phyloP scores from a whole-genome alignment of 768 basidiomycete genomes.

The Dioszegia hungarica region DNA sequence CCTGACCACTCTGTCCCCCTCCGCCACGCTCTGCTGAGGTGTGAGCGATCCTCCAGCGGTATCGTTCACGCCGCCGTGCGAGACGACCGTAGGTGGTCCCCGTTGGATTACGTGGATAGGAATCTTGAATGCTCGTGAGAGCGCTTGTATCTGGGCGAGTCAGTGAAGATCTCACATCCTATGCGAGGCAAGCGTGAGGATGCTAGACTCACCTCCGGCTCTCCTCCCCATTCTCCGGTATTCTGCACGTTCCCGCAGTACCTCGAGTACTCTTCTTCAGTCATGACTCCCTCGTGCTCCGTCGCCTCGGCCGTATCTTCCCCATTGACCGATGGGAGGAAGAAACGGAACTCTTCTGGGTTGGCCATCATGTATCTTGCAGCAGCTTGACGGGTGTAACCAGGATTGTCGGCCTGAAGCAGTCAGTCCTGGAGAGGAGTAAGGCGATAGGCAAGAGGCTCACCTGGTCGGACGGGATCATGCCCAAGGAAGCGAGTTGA shows the following conservation, averaged over 20 bases:
- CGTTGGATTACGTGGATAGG: slow-evolving; percentile 89
- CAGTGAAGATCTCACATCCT: not conserved
- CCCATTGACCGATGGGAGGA: slow-evolving; percentile 65
- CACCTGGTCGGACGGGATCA: slow-evolving; percentile 55
- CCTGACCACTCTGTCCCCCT: slow-evolving; percentile 54
- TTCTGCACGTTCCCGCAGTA: slow-evolving; percentile 76
- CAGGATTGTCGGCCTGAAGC: slow-evolving; percentile 19
- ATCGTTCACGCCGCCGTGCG: slow-evolving; percentile 61
- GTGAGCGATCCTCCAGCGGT: slow-evolving; percentile 40
- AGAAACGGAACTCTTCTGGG: slow-evolving; percentile 86
- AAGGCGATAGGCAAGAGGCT: not conserved
- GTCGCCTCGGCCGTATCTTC: slow-evolving; percentile 66
- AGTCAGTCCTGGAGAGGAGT: not conserved
- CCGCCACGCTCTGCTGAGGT: slow-evolving; percentile 41
- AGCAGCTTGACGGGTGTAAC: slow-evolving; percentile 60
- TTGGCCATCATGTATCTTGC: slow-evolving; percentile 76
- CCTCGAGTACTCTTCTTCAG: slow-evolving; percentile 55
- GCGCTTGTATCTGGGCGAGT: slow-evolving; percentile 62
- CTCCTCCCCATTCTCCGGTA: slow-evolving; percentile 93
- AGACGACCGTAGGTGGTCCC: slow-evolving; percentile 73
- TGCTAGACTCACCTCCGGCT: slow-evolving; percentile 63
- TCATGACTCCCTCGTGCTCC: slow-evolving; percentile 66
- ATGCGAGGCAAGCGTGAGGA: not conserved
- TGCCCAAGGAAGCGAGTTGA: slow-evolving; percentile 70
- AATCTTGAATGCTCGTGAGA: slow-evolving; percentile 71